phyloP scores from a whole-genome alignment of 768 basidiomycete species.

The Cystobasidiopsis lactophilus region DNA sequence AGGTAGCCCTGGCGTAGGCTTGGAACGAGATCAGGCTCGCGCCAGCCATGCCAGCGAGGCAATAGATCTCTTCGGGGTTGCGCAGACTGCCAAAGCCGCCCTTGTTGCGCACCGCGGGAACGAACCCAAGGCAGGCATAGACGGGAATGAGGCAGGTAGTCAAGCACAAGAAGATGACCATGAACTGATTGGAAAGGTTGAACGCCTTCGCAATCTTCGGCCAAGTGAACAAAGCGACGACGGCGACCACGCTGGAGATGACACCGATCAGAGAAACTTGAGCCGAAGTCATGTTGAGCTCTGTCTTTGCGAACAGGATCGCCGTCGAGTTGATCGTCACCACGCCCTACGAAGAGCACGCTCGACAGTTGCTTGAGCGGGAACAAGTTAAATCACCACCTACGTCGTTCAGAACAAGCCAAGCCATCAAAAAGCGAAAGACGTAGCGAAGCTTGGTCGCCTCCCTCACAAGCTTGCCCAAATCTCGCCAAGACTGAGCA shows the following conservation, averaged over 20 bases:
- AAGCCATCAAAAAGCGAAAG: conserved; percentile 70
- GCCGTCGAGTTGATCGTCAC: conserved; percentile 83
- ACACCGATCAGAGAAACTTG: conserved; percentile 29
- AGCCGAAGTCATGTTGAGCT: conserved; percentile 54
- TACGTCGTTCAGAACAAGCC: conserved; percentile 89
- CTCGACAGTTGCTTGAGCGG: not conserved
- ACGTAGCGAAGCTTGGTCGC: conserved; percentile 55
- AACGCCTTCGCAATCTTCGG: conserved; percentile 30
- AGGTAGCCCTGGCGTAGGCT: conserved; percentile 65
- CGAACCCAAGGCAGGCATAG: conserved; percentile 66
- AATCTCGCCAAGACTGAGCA: no score
- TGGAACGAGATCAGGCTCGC: conserved; percentile 74
- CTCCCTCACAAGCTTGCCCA: conserved; percentile 55
- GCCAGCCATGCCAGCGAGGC: conserved; percentile 54
- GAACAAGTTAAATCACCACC: conserved; percentile 14
- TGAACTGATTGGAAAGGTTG: conserved; percentile 43
- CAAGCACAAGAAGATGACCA: conserved; percentile 49
- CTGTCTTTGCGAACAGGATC: conserved; percentile 75
- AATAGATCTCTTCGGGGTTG: conserved; percentile 65
- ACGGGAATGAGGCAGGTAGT: conserved; percentile 14
- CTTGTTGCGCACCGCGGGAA: conserved; percentile 31
- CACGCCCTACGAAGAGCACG: conserved; percentile 36
- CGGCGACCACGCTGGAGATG: conserved; percentile 38
- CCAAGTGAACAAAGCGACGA: not conserved
- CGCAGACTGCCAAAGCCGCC: conserved; percentile 48